Evolutionary conservation across 2,329 filamentous ascomycete genomes (phyloP), one percentile per base, ranked within the genome.

Genomic region (Aspergillus costaricaensis): DNA sequence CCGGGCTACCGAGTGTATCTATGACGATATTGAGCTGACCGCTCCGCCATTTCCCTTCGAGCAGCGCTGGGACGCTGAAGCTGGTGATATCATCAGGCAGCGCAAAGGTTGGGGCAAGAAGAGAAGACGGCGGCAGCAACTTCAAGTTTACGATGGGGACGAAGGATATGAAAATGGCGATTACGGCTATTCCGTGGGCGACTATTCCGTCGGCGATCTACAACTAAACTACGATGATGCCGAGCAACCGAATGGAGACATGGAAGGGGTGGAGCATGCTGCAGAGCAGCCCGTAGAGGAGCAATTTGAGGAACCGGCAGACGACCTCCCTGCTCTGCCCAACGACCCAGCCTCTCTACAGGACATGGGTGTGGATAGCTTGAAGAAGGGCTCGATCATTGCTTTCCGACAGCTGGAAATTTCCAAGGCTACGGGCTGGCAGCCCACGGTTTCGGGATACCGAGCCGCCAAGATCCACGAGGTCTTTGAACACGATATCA

Each of bases 41-140:
- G 84, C 91, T 36, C 93, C 94, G 0, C 91, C 93, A 0, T 97
- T 96, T 70, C 93, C 93, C 0, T 97, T 97, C 74, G 82, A 90
- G 15, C 92, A 97, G 74, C 85, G 91, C 50, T 97, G 93, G 94
- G 91, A 96, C 74, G 84, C 86, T 3, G 88, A 92, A 62, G 90
- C 93, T 68, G 83, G 85, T 56, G 65, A 70, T 53, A 71, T 65
- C 69, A 81, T 80, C 65, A 76, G 69, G 59, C 73, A 74, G 63
- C 72, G 66, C 60, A 77, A 74, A 64, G 75, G 70, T 21, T 70
- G 64, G 58, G 67, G 67, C 36, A 76, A 72, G 61, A 77, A 73
- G 63, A 67, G 73, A 23, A 79, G 77, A 67, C 69, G 70, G 58
- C 86, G 83, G 70, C 85, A 86, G 66, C 80, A 82, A 62, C 84